Percentiles rank a stretch among this genome's conserved stretches.
Evolutionary conservation across 179 eudicot genomes (phyloP).

Genomic region (Gypsophila paniculata): DNA sequence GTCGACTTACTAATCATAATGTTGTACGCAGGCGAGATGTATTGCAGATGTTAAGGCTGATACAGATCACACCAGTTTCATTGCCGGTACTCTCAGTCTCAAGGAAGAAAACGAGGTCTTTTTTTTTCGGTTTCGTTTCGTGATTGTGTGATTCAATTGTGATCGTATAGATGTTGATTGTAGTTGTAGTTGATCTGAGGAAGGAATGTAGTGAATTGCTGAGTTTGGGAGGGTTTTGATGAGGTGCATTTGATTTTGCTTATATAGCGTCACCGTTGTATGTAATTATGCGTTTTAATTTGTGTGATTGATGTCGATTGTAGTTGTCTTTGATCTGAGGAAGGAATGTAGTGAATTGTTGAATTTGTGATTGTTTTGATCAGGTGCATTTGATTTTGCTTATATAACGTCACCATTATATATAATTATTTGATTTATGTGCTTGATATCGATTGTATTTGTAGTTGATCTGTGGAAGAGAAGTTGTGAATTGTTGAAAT

Average conservation of each 20-base stretch:
- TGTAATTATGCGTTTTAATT: not conserved
- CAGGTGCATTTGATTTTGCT: not conserved
- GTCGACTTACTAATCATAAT: too few species aligned
- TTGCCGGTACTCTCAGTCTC: slow-evolving; percentile 90
- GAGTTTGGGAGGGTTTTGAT: not conserved
- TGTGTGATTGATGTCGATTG: not conserved
- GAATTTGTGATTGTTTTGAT: not conserved
- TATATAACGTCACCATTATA: too few species aligned
- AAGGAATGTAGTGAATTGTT: not conserved
- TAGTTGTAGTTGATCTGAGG: not conserved
- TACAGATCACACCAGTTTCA: slow-evolving; percentile 93
- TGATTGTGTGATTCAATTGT: not conserved
- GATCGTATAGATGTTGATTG: not conserved
- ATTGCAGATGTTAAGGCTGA: slow-evolving; percentile 96
- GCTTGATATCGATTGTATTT: not conserved
- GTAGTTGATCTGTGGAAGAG: not conserved
- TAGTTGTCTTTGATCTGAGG: not conserved
- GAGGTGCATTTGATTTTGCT: not conserved
- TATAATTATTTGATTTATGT: not conserved
- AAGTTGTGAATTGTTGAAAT: not conserved
- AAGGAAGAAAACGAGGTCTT: slow-evolving; percentile 97
- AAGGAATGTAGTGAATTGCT: too few species aligned
- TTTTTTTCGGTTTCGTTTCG: not conserved
- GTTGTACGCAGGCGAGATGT: slow-evolving; percentile 64
- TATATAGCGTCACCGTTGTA: too few species aligned